Conservation (phyloP, 768 basidiomycete species). For the Leucosporidium creatinivorum region DNA sequence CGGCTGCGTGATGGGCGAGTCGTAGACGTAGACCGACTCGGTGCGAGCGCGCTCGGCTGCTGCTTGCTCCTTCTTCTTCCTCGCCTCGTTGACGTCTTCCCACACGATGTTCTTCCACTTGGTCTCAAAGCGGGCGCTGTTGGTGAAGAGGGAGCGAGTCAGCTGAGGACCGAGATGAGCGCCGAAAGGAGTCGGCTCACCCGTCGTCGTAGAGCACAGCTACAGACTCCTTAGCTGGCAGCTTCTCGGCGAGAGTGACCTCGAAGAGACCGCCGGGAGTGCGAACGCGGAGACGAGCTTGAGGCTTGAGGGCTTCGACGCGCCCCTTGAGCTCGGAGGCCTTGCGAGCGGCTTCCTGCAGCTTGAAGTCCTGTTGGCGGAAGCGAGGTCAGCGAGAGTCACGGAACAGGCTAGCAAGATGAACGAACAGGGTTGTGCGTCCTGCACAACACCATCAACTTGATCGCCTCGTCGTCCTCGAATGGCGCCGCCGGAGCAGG, state of each 20-base stretch:
- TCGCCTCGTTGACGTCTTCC: conserved; percentile 23
- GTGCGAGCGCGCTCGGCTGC: not conserved
- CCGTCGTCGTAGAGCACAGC: conserved; percentile 62
- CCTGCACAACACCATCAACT: conserved; percentile 64
- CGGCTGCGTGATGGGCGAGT: not conserved
- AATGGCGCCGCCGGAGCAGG: not conserved
- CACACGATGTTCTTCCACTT: conserved; percentile 31
- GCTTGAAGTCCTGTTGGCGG: conserved; percentile 56
- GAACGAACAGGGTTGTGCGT: conserved; percentile 80
- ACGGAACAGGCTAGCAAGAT: conserved; percentile 23
- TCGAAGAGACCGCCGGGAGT: conserved; percentile 79
- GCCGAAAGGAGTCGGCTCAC: not conserved
- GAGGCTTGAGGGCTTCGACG: conserved; percentile 60
- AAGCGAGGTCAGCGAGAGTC: not conserved
- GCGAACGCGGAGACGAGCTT: conserved; percentile 74
- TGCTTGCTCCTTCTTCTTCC: conserved; percentile 19
- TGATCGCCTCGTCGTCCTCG: conserved; percentile 8
- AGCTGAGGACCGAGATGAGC: not conserved
- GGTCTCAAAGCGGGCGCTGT: conserved; percentile 11
- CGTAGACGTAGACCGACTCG: not conserved
- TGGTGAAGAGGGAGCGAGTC: not conserved
- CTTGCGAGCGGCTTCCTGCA: conserved; percentile 66
- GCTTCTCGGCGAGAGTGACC: conserved; percentile 64
- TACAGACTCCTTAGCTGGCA: conserved; percentile 62
- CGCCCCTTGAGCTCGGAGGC: conserved; percentile 65